Evolutionary conservation across 202 grass and related monocot species (phyloP).

Genomic region (Alloteropsis angusta): DNA sequence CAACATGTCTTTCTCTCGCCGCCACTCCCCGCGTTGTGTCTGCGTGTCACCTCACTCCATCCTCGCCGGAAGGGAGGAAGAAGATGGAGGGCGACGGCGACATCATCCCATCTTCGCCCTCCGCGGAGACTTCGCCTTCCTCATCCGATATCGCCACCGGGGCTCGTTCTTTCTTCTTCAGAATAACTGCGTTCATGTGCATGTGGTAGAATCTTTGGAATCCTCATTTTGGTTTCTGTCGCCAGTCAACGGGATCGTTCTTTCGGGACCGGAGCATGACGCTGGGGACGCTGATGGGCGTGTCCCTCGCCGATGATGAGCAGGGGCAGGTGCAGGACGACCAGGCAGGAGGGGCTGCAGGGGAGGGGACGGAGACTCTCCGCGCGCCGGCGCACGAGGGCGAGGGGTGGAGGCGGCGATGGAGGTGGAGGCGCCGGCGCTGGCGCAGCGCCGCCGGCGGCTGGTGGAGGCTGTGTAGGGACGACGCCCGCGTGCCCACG

Average conservation of each 20-base stretch:
- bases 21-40: no score
- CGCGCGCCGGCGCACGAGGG: not conserved
- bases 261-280: slow-evolving; percentile 77
- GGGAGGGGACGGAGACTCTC: not conserved
- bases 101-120: slow-evolving; percentile 48
- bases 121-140: slow-evolving; percentile 50
- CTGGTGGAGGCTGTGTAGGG: slow-evolving; percentile 56
- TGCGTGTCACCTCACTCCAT: not conserved
- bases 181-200: not conserved
- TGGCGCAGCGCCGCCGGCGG: not conserved
- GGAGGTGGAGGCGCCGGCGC: slow-evolving; percentile 21
- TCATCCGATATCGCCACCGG: slow-evolving; percentile 74
- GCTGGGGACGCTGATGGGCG: slow-evolving; percentile 82
- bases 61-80: not conserved
- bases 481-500: slow-evolving; percentile 24
- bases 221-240: not conserved
- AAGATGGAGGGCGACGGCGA: slow-evolving; percentile 44
- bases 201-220: not conserved
- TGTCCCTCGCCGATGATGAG: slow-evolving; percentile 35
- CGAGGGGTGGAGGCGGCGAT: slow-evolving; percentile 1
- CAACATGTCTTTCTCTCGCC: not conserved
- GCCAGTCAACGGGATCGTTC: slow-evolving; percentile 78
- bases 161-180: slow-evolving; percentile 17
- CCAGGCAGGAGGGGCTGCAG: not conserved
- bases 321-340: not conserved